Base-by-base conservation (phyloP, 371 early-diverging fungal species). In the Rhizopus stolonifer region DNA sequence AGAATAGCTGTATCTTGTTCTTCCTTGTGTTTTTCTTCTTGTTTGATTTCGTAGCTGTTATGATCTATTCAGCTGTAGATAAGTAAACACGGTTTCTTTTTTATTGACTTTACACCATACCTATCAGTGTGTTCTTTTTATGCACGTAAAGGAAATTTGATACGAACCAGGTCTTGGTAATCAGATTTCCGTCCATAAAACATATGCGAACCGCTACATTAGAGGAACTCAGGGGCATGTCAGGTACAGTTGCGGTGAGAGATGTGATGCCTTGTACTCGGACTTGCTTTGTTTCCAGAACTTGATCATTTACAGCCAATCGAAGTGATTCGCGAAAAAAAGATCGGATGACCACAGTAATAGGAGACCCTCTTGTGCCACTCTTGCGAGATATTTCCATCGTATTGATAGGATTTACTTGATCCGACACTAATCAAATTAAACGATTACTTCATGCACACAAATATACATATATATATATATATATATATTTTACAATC, bases 281-380 rank as follows among this genome's bases (percentile, higher is more conserved):
- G 52, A 65, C 52, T 25, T 65, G 68, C 42, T 65, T 67, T 2
- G 72, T 72, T 4, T 68, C 61, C 3, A 72, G 68, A 8, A 72
- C 52, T 0, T 67, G 36, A 19, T 53, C 65, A 22, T 67, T 67
- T 14, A 72, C 68, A 11, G 65, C 72, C 6, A 72, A 46, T 49
- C 68, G 67, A 44, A 57, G 39, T 14, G 25, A 13, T 4, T 54
- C 49, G 7, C 19, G 32, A 15, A 42, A 15, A 8, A 40, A 19
- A 33, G 44, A 45, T 33, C 56, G 58, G 1, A 57, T 18, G 13
- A 54, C 49, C 2, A 65, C 42, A 18, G 60, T 65, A 38, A 65
- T 57, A 13, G 43, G 46, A 10, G 40, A 34, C 21, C 60, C 65
- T 50, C 23, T 21, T 7, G 44, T 32, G 4, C 29, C 29, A 29